phyloP scores from a whole-genome alignment of 2,329 filamentous ascomycete species.

The Raffaelea deltoideospora region DNA sequence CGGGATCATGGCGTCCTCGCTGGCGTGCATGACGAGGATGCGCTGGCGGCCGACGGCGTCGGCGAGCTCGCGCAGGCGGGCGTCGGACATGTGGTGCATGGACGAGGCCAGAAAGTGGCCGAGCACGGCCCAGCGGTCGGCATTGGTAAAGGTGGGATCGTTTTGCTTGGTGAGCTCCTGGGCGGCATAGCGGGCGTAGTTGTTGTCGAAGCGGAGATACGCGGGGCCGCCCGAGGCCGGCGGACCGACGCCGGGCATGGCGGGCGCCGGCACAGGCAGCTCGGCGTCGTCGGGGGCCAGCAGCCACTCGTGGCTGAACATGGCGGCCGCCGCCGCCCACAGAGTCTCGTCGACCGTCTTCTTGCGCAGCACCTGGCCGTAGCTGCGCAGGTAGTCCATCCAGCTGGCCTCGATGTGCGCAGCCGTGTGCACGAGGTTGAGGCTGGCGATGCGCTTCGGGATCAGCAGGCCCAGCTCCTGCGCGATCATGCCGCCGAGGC shows the following conservation, averaged over 20 bases:
- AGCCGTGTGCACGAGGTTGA: constrained; percentile 48
- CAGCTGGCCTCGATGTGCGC: constrained; percentile 42
- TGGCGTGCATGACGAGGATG: constrained; percentile 67
- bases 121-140: constrained; percentile 60
- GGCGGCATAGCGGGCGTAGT: constrained; percentile 71
- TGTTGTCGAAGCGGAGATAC: constrained; percentile 43
- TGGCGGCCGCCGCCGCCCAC: constrained; percentile 43
- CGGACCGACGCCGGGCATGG: constrained; percentile 2
- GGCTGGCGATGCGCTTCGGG: constrained; percentile 35
- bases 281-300: constrained; percentile 39
- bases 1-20: constrained; percentile 62
- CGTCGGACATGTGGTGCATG: constrained; percentile 60
- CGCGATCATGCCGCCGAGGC: constrained; percentile 84
- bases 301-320: constrained; percentile 55
- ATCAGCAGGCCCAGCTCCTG: constrained; percentile 56
- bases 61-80: constrained; percentile 50
- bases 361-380: constrained; percentile 46
- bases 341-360: constrained; percentile 55
- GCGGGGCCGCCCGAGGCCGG: constrained; percentile 1
- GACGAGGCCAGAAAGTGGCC: constrained; percentile 65
- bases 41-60: constrained; percentile 56
- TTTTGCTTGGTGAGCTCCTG: constrained; percentile 60
- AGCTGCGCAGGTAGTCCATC: constrained; percentile 44
- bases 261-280: constrained; percentile 21
- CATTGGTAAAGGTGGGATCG: constrained; percentile 44